Base-by-base conservation (phyloP, 2,329 filamentous ascomycete species). In the Laburnicola sp. region DNA sequence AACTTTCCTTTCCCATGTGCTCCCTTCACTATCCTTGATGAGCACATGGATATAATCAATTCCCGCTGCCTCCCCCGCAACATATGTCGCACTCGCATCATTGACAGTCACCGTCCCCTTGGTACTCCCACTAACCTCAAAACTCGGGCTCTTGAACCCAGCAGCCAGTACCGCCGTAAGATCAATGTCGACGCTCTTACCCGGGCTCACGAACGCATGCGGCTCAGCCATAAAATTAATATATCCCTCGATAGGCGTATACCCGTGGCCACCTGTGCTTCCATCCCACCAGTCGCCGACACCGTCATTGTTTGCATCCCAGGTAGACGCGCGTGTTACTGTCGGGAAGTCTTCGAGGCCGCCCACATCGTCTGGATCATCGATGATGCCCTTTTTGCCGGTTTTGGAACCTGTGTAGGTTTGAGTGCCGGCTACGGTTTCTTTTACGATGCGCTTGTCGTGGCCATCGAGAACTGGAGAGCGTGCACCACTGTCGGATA, bases 221-320 rank as follows among this genome's bases (percentile, higher is more conserved):
- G 69, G 64, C 2, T 71, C 68, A 11, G 68, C 68, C 68, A 71
- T 69, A 54, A 69, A 72, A 52, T 71, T 70, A 5, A 72, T 48
- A 39, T 70, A 72, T 1, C 69, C 68, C 44, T 72, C 69, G 3
- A 72, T 58, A 2, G 62, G 44, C 22, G 66, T 69, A 31, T 67
- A 72, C 0, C 68, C 70, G 2, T 60, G 63, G 1, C 68, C 68
- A 4, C 66, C 65, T 2, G 65, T 71, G 2, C 61, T 64, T 0
- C 66, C 68, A 38, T 69, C 68, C 68, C 68, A 72, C 69, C 69
- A 71, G 49, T 71, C 69, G 2, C 69, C 69, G 30, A 73, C 66
- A 11, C 70, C 70, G 41, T 73, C 68, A 4, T 57, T 55, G 39
- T 73, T 53, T 3, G 65, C 63, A 42, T 73, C 70, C 70, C 70